Percentiles rank a stretch among this genome's conserved stretches.
Evolutionary conservation across 768 basidiomycete genomes (phyloP).

Genomic region (Imleria badia): DNA sequence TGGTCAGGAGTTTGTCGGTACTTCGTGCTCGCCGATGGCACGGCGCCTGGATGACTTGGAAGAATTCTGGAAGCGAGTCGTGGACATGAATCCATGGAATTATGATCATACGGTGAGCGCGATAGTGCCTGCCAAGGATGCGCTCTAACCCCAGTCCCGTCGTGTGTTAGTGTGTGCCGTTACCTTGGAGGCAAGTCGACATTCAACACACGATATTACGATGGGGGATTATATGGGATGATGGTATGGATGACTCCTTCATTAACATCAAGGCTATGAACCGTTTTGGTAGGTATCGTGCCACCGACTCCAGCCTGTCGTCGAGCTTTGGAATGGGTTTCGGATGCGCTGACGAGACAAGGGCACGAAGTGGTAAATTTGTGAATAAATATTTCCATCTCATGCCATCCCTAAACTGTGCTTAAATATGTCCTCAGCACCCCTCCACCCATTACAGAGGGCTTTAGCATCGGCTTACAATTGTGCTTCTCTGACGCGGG

Average conservation of each 20-base stretch:
- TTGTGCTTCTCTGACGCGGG: constrained; percentile 59
- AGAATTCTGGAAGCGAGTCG: constrained; percentile 43
- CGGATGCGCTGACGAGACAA: constrained; percentile 33
- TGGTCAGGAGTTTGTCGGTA: constrained; percentile 40
- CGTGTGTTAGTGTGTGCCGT: constrained; percentile 37
- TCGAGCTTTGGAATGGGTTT: constrained; percentile 37
- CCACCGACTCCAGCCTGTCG: constrained; percentile 41
- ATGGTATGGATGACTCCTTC: constrained; percentile 32
- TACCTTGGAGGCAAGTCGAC: constrained; percentile 42
- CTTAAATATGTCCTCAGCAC: constrained; percentile 21
- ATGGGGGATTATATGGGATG: constrained; percentile 43
- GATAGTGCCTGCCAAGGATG: not conserved
- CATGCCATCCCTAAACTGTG: not conserved
- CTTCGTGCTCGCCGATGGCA: constrained; percentile 42
- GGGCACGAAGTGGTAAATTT: constrained; percentile 43
- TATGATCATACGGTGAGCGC: constrained; percentile 41
- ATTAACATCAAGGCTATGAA: not conserved
- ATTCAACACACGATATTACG: constrained; percentile 34
- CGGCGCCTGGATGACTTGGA: constrained; percentile 41
- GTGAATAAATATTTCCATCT: constrained; percentile 26
- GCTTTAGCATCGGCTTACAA: constrained; percentile 53
- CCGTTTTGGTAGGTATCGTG: constrained; percentile 31
- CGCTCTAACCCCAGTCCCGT: not conserved
- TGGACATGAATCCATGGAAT: constrained; percentile 42
- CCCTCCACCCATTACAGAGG: constrained; percentile 50